Evolutionary conservation across 768 basidiomycete species (phyloP).

Genomic region (Obba rivulosa): DNA sequence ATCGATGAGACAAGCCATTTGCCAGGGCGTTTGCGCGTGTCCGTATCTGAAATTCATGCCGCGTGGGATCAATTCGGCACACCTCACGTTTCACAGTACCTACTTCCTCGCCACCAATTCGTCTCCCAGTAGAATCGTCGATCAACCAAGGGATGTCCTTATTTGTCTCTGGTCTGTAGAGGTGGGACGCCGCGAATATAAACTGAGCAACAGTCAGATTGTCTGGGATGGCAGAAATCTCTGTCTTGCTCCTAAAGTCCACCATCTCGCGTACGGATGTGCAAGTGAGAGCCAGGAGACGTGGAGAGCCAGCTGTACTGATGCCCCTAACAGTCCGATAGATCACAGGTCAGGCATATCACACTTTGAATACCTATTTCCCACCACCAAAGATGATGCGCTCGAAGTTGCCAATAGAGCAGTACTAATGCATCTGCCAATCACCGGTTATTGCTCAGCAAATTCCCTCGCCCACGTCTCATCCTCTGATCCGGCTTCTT

Average conservation of each 20-base stretch:
- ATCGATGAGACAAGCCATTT: constrained; percentile 37
- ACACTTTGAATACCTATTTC: too few relatives aligned
- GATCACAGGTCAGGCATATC: too few relatives aligned
- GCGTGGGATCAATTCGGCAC: constrained; percentile 7
- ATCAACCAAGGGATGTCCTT: constrained; percentile 42
- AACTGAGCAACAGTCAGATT: constrained; percentile 50
- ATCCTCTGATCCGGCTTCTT: too few relatives aligned
- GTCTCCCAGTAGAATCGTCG: constrained; percentile 42
- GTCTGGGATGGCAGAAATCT: constrained; percentile 40
- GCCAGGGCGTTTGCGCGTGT: constrained; percentile 43
- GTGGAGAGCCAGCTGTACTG: too few relatives aligned
- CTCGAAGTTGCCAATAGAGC: too few relatives aligned
- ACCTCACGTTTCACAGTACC: not conserved
- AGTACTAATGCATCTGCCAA: too few relatives aligned
- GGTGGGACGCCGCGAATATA: constrained; percentile 40
- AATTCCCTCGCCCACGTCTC: too few relatives aligned
- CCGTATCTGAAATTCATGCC: constrained; percentile 31
- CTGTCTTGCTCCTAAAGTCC: not conserved
- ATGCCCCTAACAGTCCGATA: too few relatives aligned
- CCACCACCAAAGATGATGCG: too few relatives aligned
- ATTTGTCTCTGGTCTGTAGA: constrained; percentile 32
- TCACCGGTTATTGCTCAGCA: too few relatives aligned
- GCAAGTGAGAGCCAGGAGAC: too few relatives aligned
- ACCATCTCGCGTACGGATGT: not conserved
- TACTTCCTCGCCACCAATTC: constrained; percentile 36